Evolutionary conservation across 83 land plant genomes (phyloP).

Genomic region (Diphasiastrum complanatum): DNA sequence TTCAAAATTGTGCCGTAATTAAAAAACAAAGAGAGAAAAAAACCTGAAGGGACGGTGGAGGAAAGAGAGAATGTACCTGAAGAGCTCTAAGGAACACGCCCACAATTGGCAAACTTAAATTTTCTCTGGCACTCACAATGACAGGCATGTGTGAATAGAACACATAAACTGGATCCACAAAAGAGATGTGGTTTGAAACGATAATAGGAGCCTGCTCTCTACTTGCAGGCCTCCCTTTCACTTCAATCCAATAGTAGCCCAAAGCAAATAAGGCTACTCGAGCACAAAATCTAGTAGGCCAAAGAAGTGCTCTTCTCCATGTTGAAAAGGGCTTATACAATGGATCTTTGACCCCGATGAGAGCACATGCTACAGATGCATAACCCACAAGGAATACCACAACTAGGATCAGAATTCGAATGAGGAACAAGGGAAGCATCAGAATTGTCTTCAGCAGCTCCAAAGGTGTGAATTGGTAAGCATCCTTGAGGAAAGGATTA

Average conservation of each 20-base stretch:
- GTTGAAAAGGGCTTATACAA: slow-evolving; percentile 10
- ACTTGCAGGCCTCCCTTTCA: slow-evolving; percentile 8
- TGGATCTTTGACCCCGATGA: slow-evolving; percentile 10
- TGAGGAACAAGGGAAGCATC: slow-evolving; percentile 6
- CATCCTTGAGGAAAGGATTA: neutral
- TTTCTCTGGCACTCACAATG: slow-evolving; percentile 8
- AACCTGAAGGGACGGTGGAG: no score
- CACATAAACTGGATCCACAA: slow-evolving; percentile 5
- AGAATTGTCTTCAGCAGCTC: slow-evolving; percentile 10
- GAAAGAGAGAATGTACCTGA: no score
- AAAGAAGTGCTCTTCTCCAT: slow-evolving; percentile 4
- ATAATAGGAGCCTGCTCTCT: slow-evolving; percentile 9
- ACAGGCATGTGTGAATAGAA: slow-evolving; percentile 15
- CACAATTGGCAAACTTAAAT: slow-evolving; percentile 7
- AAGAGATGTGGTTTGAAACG: slow-evolving; percentile 6
- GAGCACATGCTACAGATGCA: neutral
- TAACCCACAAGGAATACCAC: neutral
- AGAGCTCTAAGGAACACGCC: slow-evolving; percentile 7
- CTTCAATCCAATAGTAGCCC: slow-evolving; percentile 10
- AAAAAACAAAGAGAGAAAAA: no score
- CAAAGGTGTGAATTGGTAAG: neutral
- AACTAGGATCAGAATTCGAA: neutral
- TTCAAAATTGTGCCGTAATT: no score
- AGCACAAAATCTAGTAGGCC: slow-evolving; percentile 7
- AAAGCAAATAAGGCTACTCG: slow-evolving; percentile 1